Conservation (phyloP, 371 early-diverging fungal species). For the Mortierella polycephala region DNA sequence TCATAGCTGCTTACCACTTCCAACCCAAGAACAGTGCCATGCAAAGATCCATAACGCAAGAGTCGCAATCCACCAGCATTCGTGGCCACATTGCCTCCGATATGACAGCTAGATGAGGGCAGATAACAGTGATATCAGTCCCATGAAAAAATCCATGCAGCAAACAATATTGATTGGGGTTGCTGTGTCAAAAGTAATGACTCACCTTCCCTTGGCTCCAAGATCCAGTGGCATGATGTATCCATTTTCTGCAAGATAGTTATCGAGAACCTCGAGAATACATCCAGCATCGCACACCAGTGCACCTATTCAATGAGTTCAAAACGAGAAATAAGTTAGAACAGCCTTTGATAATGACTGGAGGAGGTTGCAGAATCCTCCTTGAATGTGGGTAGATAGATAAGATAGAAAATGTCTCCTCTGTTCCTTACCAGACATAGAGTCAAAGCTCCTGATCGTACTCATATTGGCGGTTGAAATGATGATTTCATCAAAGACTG, state of each 20-base stretch:
- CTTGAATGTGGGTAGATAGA: not conserved
- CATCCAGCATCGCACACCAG: conserved; percentile 91
- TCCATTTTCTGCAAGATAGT: conserved; percentile 77
- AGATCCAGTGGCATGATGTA: conserved; percentile 93
- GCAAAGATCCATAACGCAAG: conserved; percentile 91
- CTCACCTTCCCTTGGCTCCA: conserved; percentile 89
- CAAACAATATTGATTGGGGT: not conserved
- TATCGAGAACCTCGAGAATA: conserved; percentile 87
- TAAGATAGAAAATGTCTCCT: not conserved
- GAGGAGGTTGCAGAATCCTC: not conserved
- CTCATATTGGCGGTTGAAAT: conserved; percentile 82
- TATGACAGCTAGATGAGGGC: conserved; percentile 70
- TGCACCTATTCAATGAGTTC: conserved; percentile 61
- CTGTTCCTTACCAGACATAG: conserved; percentile 70
- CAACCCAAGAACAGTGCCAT: conserved; percentile 89
- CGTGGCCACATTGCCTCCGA: conserved; percentile 96
- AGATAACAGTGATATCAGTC: not conserved
- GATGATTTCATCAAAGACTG: conserved; percentile 95
- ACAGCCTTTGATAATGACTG: not conserved
- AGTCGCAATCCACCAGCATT: conserved; percentile 95
- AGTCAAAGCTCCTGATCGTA: conserved; percentile 81
- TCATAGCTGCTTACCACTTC: conserved; percentile 68
- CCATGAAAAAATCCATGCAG: too few relatives aligned
- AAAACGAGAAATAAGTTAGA: not conserved
- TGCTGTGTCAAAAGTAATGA: not conserved